Evolutionary conservation across 306 rosid species (phyloP).

Genomic region (Arachis hypogaea): DNA sequence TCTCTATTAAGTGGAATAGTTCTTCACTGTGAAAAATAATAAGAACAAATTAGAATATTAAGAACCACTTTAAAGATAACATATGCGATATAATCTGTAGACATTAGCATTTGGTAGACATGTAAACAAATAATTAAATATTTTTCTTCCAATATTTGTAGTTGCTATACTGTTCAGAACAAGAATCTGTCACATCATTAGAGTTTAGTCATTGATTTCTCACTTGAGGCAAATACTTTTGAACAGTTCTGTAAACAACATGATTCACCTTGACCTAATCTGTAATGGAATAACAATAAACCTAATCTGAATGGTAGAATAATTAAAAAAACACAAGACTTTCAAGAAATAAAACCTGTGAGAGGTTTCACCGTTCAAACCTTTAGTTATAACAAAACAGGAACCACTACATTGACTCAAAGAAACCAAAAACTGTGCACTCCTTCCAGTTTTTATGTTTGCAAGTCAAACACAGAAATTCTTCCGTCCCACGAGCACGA

Average conservation of each 20-base stretch:
- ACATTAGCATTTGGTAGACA: too few relatives aligned
- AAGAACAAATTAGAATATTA: constrained; percentile 31
- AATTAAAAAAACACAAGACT: neutral
- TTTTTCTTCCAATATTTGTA: constrained; percentile 24
- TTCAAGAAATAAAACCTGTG: constrained; percentile 3
- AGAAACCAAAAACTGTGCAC: neutral
- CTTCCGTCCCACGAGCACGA: constrained; percentile 87
- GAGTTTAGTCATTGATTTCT: constrained; percentile 18
- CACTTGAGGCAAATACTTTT: constrained; percentile 28
- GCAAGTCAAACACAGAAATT: constrained; percentile 60
- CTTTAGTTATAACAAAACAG: constrained; percentile 11
- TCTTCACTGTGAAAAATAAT: constrained; percentile 25
- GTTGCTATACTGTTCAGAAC: constrained; percentile 30
- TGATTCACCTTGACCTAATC: constrained; percentile 4
- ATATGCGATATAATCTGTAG: too few relatives aligned
- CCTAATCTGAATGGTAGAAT: neutral
- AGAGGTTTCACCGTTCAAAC: constrained; percentile 16
- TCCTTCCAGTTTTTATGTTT: constrained; percentile 6
- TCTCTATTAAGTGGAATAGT: constrained; percentile 37
- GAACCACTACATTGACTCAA: constrained; percentile 7
- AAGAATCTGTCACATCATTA: constrained; percentile 32
- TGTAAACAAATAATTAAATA: neutral
- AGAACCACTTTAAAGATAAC: constrained; percentile 26
- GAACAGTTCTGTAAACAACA: neutral
- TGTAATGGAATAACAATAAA: constrained; percentile 9